Evolutionary conservation across 2,329 filamentous ascomycete genomes (phyloP).

Genomic region (Alternaria metachromatica): DNA sequence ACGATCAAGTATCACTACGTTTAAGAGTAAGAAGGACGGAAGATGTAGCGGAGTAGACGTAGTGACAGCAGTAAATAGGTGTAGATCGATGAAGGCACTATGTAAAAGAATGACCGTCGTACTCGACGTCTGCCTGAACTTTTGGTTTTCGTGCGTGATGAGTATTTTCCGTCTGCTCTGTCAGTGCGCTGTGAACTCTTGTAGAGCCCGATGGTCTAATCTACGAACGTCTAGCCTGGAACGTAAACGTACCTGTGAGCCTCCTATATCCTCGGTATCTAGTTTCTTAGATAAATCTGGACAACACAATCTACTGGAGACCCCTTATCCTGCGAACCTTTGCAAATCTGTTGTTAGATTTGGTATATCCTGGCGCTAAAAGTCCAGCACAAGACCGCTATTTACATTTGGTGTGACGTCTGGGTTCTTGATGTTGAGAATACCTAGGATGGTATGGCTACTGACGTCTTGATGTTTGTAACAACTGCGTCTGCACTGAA

Average conservation of each 20-base stretch:
- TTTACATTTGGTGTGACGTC: constrained; percentile 13
- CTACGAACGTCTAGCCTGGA: constrained; percentile 6
- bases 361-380: constrained; percentile 13
- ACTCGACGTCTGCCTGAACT: constrained; percentile 21
- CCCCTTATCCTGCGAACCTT: constrained; percentile 1
- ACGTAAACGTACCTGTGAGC: constrained; percentile 12
- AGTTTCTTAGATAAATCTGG: constrained; percentile 11
- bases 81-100: constrained; percentile 22
- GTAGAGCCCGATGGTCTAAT: constrained; percentile 15
- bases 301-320: constrained; percentile 12
- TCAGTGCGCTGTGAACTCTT: constrained; percentile 19
- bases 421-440: constrained; percentile 11
- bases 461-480: background rate
- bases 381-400: constrained; percentile 14
- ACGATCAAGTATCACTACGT: constrained; percentile 25
- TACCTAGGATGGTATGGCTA: constrained; percentile 15
- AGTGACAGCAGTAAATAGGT: constrained; percentile 25
- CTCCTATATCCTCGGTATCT: constrained; percentile 4
- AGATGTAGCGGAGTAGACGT: constrained; percentile 24
- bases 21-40: constrained; percentile 26
- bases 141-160: constrained; percentile 26
- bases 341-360: constrained; percentile 11
- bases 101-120: constrained; percentile 21
- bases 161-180: constrained; percentile 24
- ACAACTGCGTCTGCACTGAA: too few species aligned